Conservation (phyloP, 441 rosid species). For the Breynia disticha region DNA sequence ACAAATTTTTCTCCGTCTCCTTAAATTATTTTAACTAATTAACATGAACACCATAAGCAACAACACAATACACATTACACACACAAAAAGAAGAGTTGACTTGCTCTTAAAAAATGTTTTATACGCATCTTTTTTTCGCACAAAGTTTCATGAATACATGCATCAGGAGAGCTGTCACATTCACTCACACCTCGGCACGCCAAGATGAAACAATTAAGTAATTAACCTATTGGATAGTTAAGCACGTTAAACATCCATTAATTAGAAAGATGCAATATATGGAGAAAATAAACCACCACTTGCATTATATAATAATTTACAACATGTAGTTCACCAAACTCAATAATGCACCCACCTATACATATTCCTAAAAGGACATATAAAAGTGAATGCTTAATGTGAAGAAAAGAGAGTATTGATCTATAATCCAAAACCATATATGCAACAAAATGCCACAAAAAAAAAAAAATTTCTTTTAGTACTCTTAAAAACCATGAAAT, state of each 20-base stretch:
- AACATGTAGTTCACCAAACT: slow-evolving; percentile 16
- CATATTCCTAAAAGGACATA: slow-evolving; percentile 2
- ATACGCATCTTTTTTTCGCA: not conserved
- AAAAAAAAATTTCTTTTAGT: not conserved
- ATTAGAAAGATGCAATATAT: slow-evolving; percentile 11
- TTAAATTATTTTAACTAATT: slow-evolving; percentile 4
- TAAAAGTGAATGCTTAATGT: slow-evolving; percentile 3
- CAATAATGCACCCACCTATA: slow-evolving; percentile 19
- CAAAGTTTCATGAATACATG: no score
- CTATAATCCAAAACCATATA: not conserved
- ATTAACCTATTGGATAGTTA: slow-evolving; percentile 6
- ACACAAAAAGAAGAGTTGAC: slow-evolving; percentile 19
- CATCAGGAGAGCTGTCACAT: not conserved
- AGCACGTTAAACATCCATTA: slow-evolving; percentile 8
- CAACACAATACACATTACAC: slow-evolving; percentile 9
- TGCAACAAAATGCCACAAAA: slow-evolving; percentile 2
- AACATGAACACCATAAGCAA: slow-evolving; percentile 2
- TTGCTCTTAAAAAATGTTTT: slow-evolving; percentile 16
- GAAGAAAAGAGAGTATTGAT: not conserved
- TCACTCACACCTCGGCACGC: slow-evolving; percentile 5
- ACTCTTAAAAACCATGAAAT: slow-evolving; percentile 13
- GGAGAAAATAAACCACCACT: slow-evolving; percentile 10
- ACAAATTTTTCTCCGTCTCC: slow-evolving; percentile 5
- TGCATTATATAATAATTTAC: slow-evolving; percentile 8
- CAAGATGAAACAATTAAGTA: slow-evolving; percentile 7